phyloP scores from a whole-genome alignment of 768 basidiomycete genomes.

The Boletus speciosus region DNA sequence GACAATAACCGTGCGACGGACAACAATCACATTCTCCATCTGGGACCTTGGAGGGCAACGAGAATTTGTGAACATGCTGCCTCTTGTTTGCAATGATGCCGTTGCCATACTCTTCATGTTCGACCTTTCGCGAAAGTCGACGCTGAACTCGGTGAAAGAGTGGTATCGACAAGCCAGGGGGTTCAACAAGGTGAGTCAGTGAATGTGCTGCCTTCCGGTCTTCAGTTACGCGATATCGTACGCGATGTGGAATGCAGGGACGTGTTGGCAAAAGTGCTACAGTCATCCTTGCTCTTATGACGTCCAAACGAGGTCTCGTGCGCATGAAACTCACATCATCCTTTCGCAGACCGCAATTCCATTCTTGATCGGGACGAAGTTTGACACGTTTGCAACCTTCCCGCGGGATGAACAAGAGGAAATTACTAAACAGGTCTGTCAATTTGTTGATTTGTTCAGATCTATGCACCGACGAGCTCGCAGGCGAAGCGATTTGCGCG shows the following conservation, averaged over 20 bases:
- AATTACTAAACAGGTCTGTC: conserved; percentile 89
- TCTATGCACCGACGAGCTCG: conserved; percentile 4
- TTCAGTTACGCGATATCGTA: not conserved
- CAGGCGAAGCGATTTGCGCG: conserved; percentile 97
- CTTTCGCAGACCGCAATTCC: conserved; percentile 87
- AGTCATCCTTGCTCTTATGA: conserved; percentile 1
- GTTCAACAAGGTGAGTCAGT: conserved; percentile 85
- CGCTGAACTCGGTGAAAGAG: conserved; percentile 97
- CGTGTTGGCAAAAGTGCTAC: not conserved
- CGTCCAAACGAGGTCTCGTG: conserved; percentile 2
- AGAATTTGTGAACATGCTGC: conserved; percentile 99
- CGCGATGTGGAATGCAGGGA: not conserved
- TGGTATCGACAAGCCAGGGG: conserved; percentile 99
- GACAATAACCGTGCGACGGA: conserved; percentile 96
- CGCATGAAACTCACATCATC: conserved; percentile 13
- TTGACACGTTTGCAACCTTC: conserved; percentile 94
- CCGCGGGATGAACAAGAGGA: conserved; percentile 98
- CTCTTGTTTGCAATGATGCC: conserved; percentile 98
- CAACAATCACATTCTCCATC: conserved; percentile 98
- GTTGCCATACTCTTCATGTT: conserved; percentile 99
- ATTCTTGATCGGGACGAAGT: conserved; percentile 98
- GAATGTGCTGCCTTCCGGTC: not conserved
- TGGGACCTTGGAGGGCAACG: conserved; percentile 98
- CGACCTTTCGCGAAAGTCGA: conserved; percentile 95
- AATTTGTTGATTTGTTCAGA: conserved; percentile 3